phyloP scores from a whole-genome alignment of 768 basidiomycete species.

The Boletus subparvulus region DNA sequence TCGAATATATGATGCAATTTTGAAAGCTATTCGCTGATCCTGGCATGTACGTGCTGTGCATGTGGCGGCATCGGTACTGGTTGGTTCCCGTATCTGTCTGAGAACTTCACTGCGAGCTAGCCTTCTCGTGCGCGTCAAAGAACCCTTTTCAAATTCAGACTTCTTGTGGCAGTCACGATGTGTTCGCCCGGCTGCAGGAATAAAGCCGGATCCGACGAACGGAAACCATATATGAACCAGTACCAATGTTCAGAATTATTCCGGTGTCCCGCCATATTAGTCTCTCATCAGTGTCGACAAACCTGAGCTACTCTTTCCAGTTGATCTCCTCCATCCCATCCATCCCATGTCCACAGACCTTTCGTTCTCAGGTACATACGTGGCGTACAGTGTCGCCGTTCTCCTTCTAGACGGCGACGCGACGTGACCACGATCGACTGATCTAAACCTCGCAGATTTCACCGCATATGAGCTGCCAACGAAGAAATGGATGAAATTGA shows the following conservation, averaged over 20 bases:
- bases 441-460: slow-evolving; percentile 6
- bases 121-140: background rate
- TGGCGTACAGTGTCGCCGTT: background rate
- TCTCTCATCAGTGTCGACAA: background rate
- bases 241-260: background rate
- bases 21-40: background rate
- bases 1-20: background rate
- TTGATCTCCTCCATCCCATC: background rate
- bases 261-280: background rate
- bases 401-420: background rate
- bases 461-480: slow-evolving; percentile 7
- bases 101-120: background rate
- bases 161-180: background rate
- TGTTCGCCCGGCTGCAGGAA: background rate
- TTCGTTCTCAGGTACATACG: slow-evolving; percentile 5
- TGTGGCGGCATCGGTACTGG: background rate
- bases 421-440: background rate
- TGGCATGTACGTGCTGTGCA: background rate
- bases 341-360: background rate
- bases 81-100: background rate
- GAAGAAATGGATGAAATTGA: slow-evolving; percentile 7
- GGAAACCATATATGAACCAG: background rate
- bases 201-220: background rate
- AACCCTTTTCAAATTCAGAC: background rate
- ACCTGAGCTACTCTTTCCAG: background rate